A percentile compares a stretch with the other conserved stretches of the same genome.
These are phyloP conservation scores for Cercophora scortea DNA, from an alignment of 495 filamentous ascomycete genomes.

Conservation along the genomic window DNA sequence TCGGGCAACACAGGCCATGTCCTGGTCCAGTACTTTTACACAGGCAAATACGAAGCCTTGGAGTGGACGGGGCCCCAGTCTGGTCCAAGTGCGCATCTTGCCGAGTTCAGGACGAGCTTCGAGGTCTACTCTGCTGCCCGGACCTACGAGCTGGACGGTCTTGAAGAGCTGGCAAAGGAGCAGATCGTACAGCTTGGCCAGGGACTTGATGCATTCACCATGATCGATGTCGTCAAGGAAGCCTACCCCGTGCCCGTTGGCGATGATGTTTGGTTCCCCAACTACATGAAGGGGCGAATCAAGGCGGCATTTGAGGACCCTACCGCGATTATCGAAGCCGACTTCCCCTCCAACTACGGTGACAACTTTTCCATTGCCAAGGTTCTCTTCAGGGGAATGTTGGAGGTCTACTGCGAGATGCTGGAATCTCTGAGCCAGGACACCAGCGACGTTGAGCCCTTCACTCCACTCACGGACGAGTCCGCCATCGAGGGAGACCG, in stretches of 20 bases:
- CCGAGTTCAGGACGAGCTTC: slow-evolving; percentile 3
- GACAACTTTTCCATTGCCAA: slow-evolving; percentile 4
- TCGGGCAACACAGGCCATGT: slow-evolving; percentile 18
- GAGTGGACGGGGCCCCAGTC: not conserved
- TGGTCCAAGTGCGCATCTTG: not conserved
- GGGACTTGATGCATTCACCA: slow-evolving; percentile 5
- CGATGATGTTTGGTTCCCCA: slow-evolving; percentile 15
- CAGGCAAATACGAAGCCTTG: not conserved
- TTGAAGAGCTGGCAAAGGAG: slow-evolving; percentile 9
- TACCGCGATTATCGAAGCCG: not conserved
- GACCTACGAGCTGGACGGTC: slow-evolving; percentile 2
- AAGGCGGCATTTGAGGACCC: slow-evolving; percentile 6
- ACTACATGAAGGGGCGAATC: slow-evolving; percentile 9
- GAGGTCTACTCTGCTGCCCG: slow-evolving; percentile 10
- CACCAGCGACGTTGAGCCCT: no score
- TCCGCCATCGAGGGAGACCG: no score
- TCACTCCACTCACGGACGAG: no score
- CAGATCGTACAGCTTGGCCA: slow-evolving; percentile 6
- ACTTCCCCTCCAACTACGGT: not conserved
- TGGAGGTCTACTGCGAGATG: slow-evolving; percentile 1
- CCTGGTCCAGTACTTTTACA: slow-evolving; percentile 22
- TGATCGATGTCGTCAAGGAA: slow-evolving; percentile 13
- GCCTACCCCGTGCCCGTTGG: slow-evolving; percentile 4
- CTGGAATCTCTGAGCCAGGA: no score
- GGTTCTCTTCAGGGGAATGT: slow-evolving; percentile 3